These are phyloP conservation scores for Leccinellum luteum DNA, from an alignment of 768 basidiomycete species.

Conservation along the genomic window DNA sequence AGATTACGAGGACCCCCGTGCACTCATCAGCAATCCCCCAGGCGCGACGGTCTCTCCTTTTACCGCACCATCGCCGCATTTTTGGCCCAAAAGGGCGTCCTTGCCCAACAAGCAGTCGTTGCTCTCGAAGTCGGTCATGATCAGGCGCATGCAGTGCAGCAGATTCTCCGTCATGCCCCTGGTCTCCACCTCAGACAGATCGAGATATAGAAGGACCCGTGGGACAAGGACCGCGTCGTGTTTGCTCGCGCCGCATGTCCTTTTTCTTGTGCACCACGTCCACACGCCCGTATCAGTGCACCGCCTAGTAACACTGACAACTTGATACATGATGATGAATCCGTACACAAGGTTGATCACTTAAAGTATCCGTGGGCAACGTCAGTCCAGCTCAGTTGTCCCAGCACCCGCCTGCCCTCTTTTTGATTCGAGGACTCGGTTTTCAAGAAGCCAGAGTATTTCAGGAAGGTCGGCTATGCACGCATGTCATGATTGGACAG, in stretches of 20 bases:
- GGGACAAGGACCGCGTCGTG: constrained; percentile 72
- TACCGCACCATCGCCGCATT: constrained; percentile 72
- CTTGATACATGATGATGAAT: constrained; percentile 1
- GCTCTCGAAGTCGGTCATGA: constrained; percentile 79
- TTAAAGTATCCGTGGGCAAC: constrained; percentile 7
- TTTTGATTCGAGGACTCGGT: constrained; percentile 6
- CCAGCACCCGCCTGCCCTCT: neutral
- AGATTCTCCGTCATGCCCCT: constrained; percentile 51
- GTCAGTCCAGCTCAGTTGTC: constrained; percentile 15
- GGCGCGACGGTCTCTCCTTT: constrained; percentile 57
- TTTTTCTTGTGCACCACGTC: neutral
- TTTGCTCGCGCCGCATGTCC: constrained; percentile 45
- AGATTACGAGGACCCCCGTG: constrained; percentile 76
- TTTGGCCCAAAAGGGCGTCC: constrained; percentile 48
- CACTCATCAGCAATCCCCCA: constrained; percentile 73
- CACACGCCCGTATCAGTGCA: constrained; percentile 1
- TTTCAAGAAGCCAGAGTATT: constrained; percentile 4
- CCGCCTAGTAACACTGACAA: constrained; percentile 17
- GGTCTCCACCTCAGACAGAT: constrained; percentile 41
- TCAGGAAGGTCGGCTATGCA: neutral
- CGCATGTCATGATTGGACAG: constrained; percentile 1
- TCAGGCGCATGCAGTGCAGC: constrained; percentile 63
- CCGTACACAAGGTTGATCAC: neutral
- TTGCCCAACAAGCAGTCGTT: constrained; percentile 52
- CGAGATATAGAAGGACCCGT: constrained; percentile 78